Evolutionary conservation across 805 yeast species (phyloP), one percentile per base, ranked within the genome.

Genomic region (Maudiozyma pseudohumilis): DNA sequence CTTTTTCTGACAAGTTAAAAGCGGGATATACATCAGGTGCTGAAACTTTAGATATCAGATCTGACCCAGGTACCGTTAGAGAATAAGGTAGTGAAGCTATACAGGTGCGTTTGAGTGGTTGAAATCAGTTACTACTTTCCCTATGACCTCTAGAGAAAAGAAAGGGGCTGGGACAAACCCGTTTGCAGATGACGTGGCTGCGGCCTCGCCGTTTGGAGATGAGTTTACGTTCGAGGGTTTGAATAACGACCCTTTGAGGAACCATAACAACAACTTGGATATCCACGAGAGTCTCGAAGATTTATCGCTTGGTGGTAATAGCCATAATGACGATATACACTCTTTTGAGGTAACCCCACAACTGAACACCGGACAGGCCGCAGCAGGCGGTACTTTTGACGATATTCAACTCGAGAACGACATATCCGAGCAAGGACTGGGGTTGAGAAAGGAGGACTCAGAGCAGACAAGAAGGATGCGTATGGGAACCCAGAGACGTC

Each of bases 401-500:
- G 57, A 53, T 32, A 46, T 50, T 6, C 47, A 37, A 10, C 29
- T 52, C 25, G 56, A 51, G 13, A 49, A 44, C 23, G 43, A 39
- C 31, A 41, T 42, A 17, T 42, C 39, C 21, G 31, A 42, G 1
- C 43, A 31, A 13, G n/a, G n/a, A n/a, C n/a, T n/a, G n/a, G n/a
- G n/a, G n/a, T n/a, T n/a, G n/a, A n/a, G n/a, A n/a, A 40, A 40
- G 8, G 44, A 44, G 13, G 46, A 42, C 10, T 43, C 43, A n/a
- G 35, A 43, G 12, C 39, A 36, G 4, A 80, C 82, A 75, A 76
- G 80, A 47, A 70, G 94, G 50, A 73, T 79, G 48, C 70, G 95
- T 61, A 85, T 94, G 95, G 96, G 96, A 41, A 88, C 96, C 3
- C 85, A 81, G 46, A 70, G 95, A 48, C 74, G 76, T 50, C 74